Evolutionary conservation across 2,329 filamentous ascomycete species (phyloP), one percentile per base, ranked within the genome.

Genomic region (Acrodontium crateriforme): DNA sequence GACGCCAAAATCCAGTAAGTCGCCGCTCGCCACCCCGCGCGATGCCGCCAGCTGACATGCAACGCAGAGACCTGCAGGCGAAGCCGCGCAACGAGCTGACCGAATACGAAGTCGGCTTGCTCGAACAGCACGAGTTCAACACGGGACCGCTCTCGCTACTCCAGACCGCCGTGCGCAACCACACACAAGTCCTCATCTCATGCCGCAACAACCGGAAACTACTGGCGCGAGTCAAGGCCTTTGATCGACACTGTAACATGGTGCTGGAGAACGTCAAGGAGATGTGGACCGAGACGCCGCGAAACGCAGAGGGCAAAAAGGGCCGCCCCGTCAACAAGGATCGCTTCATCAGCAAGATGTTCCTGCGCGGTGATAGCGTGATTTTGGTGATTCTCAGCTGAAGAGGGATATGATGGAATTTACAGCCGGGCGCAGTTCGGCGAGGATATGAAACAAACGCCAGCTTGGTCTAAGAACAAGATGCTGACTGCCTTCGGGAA

Each of bases 171-270:
- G 89, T 94, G 33, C 81, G 85, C 54, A 81, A 79, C 41, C 87
- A 94, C 64, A 81, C 79, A 23, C 89, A 95, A 62, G 87, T 98
- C 38, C 74, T 98, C 41, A 94, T 98, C 53, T 93, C 83, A 30
- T 87, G 87, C 62, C 84, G 89, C 42, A 94, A 93, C 71, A 95
- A 95, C 67, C 80, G 87, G 60, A 98, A 98, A 67, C 70, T 98
- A 25, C 76, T 98, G 30, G 89, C 87, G 28, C 79, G 89, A 40
- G 87, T 98, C 51, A 98, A 98, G 67, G 89, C 89, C 5, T 98
- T 98, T 55, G 89, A 98, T 60, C 71, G 89, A 36, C 89, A 98
- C 61, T 95, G 85, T 71, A 98, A 98, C 63, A 95, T 98, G 89
- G 81, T 93, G 3, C 66, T 94, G 25, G 84, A 93, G 65, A 93